These are phyloP conservation scores for Parasitella parasitica DNA, from an alignment of 371 early-diverging fungal genomes.

Conservation along the genomic window DNA sequence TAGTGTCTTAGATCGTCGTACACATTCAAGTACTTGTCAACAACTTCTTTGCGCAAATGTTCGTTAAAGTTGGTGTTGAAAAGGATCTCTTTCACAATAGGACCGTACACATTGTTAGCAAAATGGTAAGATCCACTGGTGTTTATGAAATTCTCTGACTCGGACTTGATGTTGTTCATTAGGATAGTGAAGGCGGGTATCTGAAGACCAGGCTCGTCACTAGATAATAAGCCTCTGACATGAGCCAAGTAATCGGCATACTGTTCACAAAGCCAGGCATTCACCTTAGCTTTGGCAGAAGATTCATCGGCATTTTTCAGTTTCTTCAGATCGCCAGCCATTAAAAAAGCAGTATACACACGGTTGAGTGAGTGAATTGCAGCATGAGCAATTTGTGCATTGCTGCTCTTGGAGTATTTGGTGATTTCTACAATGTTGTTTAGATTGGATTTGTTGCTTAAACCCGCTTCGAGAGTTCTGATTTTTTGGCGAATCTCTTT, in stretches of 20 bases:
- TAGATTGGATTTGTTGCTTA: conserved; percentile 58
- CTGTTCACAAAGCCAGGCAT: conserved; percentile 73
- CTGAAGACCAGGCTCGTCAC: conserved; percentile 76
- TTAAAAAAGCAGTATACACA: conserved; percentile 65
- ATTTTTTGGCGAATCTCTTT: conserved; percentile 39
- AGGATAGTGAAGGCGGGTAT: conserved; percentile 69
- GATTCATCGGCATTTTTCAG: conserved; percentile 27
- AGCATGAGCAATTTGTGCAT: conserved; percentile 44
- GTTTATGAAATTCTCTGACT: conserved; percentile 45
- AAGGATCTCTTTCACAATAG: conserved; percentile 57
- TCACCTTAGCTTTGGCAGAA: conserved; percentile 58
- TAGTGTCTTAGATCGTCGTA: conserved; percentile 85
- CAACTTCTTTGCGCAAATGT: conserved; percentile 57
- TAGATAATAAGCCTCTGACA: conserved; percentile 50
- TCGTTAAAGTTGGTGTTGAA: conserved; percentile 56
- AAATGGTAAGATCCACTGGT: conserved; percentile 44
- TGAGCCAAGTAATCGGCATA: conserved; percentile 59
- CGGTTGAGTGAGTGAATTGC: conserved; percentile 73
- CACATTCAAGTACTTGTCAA: conserved; percentile 70
- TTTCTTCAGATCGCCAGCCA: conserved; percentile 66
- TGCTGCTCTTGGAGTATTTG: conserved; percentile 43
- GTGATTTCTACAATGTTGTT: conserved; percentile 62
- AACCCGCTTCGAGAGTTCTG: conserved; percentile 49
- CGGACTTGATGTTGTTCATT: conserved; percentile 63
- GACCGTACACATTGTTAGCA: conserved; percentile 53